phyloP scores from a whole-genome alignment of 2,329 filamentous ascomycete genomes.

The Aspergillus sp. region DNA sequence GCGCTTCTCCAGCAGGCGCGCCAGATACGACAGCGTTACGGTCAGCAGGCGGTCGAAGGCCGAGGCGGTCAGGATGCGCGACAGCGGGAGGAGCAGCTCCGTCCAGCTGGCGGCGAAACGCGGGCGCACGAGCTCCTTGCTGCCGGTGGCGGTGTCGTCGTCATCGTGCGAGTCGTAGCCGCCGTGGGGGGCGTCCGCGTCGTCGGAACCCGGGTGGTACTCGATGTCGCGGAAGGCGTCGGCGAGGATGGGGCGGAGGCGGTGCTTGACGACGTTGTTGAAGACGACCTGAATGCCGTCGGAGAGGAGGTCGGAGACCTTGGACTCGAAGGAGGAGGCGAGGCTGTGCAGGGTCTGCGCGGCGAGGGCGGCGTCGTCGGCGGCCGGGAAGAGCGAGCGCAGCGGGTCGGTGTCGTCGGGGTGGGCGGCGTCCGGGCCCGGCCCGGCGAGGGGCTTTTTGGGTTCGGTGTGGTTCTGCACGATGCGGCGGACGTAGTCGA shows the following conservation, averaged over 20 bases:
- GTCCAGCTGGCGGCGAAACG: constrained; percentile 87
- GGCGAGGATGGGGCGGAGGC: constrained; percentile 77
- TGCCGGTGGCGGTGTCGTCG: constrained; percentile 43
- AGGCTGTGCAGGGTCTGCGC: constrained; percentile 66
- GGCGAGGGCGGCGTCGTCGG: constrained; percentile 70
- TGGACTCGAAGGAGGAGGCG: constrained; percentile 69
- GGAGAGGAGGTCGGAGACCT: constrained; percentile 75
- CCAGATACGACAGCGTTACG: constrained; percentile 70
- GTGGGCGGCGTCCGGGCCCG: constrained; percentile 8
- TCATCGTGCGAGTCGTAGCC: constrained; percentile 47
- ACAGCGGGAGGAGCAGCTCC: constrained; percentile 77
- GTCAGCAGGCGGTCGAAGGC: constrained; percentile 76
- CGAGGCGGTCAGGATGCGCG: constrained; percentile 74
- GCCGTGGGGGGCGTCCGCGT: constrained; percentile 22
- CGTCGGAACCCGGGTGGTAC: constrained; percentile 67
- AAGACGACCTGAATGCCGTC: constrained; percentile 86
- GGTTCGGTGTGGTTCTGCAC: constrained; percentile 64
- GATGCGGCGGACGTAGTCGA: constrained; percentile 87
- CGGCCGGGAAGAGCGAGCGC: constrained; percentile 73
- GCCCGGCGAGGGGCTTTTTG: constrained; percentile 19
- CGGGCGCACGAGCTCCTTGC: constrained; percentile 67
- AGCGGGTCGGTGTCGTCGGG: constrained; percentile 40
- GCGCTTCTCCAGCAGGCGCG: constrained; percentile 79
- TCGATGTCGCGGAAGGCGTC: constrained; percentile 92
- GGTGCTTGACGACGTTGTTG: constrained; percentile 79